These are phyloP conservation scores for Russula foetens DNA, from an alignment of 768 basidiomycete genomes.

Conservation along the genomic window DNA sequence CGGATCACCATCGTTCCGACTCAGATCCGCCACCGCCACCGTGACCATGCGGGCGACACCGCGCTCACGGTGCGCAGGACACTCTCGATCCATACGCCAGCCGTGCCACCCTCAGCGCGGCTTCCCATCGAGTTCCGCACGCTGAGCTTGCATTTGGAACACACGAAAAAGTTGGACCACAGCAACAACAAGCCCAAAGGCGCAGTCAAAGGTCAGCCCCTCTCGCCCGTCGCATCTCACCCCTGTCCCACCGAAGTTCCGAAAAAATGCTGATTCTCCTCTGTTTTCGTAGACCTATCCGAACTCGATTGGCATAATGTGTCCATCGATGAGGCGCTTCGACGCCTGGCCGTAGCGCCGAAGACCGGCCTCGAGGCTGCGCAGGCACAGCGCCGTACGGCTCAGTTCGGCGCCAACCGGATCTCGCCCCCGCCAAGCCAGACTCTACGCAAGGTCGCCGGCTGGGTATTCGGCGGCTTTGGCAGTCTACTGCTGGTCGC, in stretches of 20 bases:
- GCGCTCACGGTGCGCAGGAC: not conserved
- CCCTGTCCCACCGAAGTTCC: not conserved
- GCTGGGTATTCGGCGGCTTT: slow-evolving; percentile 50
- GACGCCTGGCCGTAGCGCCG: slow-evolving; percentile 33
- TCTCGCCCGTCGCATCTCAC: not conserved
- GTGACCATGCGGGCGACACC: not conserved
- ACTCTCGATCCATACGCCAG: not conserved
- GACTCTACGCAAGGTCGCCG: slow-evolving; percentile 36
- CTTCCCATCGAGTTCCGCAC: slow-evolving; percentile 21
- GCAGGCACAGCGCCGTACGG: slow-evolving; percentile 40
- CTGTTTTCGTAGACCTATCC: not conserved
- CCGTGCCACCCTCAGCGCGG: slow-evolving; percentile 3
- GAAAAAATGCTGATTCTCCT: not conserved
- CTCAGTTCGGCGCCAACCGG: slow-evolving; percentile 40
- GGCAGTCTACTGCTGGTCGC: slow-evolving; percentile 37
- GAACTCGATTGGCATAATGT: slow-evolving; percentile 17
- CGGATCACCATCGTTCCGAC: not conserved
- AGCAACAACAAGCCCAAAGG: not conserved
- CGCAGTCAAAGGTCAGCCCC: slow-evolving; percentile 1
- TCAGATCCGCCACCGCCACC: not conserved
- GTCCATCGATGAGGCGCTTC: slow-evolving; percentile 15
- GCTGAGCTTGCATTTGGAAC: slow-evolving; percentile 15
- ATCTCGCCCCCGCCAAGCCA: slow-evolving; percentile 43
- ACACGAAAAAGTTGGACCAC: not conserved
- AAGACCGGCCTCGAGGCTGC: slow-evolving; percentile 40